A percentile compares a stretch with the other conserved stretches of the same genome.
Conservation (phyloP, 306 rosid genomes). For the Rosa lucieae region DNA sequence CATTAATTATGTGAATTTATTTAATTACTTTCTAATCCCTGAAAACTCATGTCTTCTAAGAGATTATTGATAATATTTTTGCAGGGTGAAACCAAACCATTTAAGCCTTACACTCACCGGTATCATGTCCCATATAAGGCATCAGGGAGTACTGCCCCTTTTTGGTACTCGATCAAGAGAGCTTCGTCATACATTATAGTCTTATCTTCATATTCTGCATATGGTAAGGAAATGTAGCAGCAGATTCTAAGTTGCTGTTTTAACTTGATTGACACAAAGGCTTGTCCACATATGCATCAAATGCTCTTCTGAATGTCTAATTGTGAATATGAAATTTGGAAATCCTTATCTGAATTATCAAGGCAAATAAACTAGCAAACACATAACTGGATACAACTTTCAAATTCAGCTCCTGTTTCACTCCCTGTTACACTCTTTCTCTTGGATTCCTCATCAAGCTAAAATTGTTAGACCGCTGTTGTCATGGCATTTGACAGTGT, state of each 20-base stretch:
- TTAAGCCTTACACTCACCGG: constrained; percentile 59
- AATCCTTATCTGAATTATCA: not conserved
- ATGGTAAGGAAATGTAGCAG: constrained; percentile 38
- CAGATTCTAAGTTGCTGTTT: not conserved
- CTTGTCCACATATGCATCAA: no score
- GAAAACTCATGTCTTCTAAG: not conserved
- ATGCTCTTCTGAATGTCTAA: not conserved
- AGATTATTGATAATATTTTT: constrained; percentile 7
- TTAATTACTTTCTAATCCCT: not conserved
- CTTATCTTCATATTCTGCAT: constrained; percentile 70
- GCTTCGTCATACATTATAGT: constrained; percentile 78
- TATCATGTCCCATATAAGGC: constrained; percentile 49
- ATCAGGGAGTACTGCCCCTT: constrained; percentile 41
- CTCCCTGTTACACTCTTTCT: not conserved
- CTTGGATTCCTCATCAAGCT: not conserved
- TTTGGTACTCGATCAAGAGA: constrained; percentile 65
- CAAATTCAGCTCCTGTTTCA: not conserved
- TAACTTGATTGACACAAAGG: not conserved
- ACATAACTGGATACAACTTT: not conserved
- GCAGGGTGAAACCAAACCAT: constrained; percentile 66
- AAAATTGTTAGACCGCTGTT: not conserved
- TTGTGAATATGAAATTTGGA: not conserved
- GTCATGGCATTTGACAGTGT: not conserved
- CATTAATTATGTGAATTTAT: not conserved
- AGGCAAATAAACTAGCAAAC: not conserved